Percentiles rank a stretch among this genome's conserved stretches.
These are phyloP conservation scores for Halophytophthora polymorphica DNA, from an alignment of 352 stramenopile species.

Conservation along the genomic window DNA sequence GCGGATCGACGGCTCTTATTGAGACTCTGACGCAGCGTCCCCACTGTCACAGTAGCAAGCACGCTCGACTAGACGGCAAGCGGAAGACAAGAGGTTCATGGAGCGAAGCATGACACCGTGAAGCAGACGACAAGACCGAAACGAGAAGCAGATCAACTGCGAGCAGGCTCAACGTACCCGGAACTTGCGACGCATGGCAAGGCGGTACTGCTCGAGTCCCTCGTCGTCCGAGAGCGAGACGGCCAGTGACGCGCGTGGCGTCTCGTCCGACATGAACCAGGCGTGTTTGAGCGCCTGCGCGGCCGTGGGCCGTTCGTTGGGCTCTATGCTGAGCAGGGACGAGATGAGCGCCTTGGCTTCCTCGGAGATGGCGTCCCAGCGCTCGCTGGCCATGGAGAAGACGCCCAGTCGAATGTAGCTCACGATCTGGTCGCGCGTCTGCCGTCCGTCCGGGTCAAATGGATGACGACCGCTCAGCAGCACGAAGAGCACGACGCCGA, in stretches of 20 bases:
- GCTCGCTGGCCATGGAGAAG: conserved; percentile 37
- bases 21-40: conserved; percentile 48
- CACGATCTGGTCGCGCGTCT: conserved; percentile 75
- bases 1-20: conserved; percentile 35
- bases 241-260: conserved; percentile 41
- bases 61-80: conserved; percentile 40
- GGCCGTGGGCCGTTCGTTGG: conserved; percentile 27
- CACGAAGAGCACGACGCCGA: conserved; percentile 88
- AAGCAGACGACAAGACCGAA: background rate
- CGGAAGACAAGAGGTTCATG: background rate
- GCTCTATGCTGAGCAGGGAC: conserved; percentile 31
- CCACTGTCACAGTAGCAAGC: conserved; percentile 50
- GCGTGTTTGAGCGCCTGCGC: conserved; percentile 34
- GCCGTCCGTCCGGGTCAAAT: conserved; percentile 69
- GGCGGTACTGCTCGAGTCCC: conserved; percentile 51
- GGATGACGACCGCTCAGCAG: conserved; percentile 76
- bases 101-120: background rate
- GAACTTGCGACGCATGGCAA: conserved; percentile 65
- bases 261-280: conserved; percentile 49
- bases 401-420: conserved; percentile 42
- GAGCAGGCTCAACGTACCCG: conserved; percentile 25
- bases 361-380: conserved; percentile 46
- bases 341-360: conserved; percentile 51
- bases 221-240: conserved; percentile 45
- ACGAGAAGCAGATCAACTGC: background rate